Percentiles rank a stretch among this genome's conserved stretches.
Conservation (phyloP, 1,284 basidiomycete species). For the Lignosus rhinocerotis region DNA sequence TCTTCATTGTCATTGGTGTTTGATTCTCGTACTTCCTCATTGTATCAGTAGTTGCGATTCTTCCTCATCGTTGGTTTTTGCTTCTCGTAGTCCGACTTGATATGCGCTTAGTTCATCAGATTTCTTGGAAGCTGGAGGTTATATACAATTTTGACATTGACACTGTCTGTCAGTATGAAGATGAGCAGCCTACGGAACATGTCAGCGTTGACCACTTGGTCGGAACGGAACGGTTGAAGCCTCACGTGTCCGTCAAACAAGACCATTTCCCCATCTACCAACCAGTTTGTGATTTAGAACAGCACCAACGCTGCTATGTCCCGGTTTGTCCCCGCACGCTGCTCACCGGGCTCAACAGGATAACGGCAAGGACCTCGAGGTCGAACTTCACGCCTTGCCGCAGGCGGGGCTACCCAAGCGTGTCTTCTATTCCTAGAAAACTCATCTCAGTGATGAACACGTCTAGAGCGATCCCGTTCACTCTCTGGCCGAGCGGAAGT, state of each 20-base stretch:
- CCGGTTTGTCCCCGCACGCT: constrained; percentile 39
- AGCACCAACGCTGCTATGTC: constrained; percentile 49
- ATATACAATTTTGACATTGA: no score
- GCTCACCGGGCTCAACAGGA: constrained; percentile 12
- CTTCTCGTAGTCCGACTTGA: no score
- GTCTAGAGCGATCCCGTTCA: constrained; percentile 52
- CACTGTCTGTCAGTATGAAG: no score
- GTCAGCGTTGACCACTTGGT: background rate
- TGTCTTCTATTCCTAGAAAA: constrained; percentile 33
- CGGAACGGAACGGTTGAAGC: constrained; percentile 7
- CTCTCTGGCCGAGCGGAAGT: constrained; percentile 49
- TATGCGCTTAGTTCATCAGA: no score
- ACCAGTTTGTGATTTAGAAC: constrained; percentile 50
- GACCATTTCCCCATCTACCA: constrained; percentile 51
- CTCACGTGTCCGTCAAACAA: constrained; percentile 52
- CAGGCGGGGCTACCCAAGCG: constrained; percentile 36
- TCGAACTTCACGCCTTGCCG: constrained; percentile 22
- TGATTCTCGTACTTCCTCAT: no score
- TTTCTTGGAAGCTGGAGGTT: no score
- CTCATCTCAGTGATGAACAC: constrained; percentile 39
- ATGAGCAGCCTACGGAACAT: no score
- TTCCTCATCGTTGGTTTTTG: no score
- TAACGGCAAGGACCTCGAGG: constrained; percentile 40
- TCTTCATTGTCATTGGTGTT: no score
- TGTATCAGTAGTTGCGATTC: no score